Evolutionary conservation across 306 rosid genomes (phyloP), one percentile per base, ranked within the genome.

Genomic region (Quercus rubra): DNA sequence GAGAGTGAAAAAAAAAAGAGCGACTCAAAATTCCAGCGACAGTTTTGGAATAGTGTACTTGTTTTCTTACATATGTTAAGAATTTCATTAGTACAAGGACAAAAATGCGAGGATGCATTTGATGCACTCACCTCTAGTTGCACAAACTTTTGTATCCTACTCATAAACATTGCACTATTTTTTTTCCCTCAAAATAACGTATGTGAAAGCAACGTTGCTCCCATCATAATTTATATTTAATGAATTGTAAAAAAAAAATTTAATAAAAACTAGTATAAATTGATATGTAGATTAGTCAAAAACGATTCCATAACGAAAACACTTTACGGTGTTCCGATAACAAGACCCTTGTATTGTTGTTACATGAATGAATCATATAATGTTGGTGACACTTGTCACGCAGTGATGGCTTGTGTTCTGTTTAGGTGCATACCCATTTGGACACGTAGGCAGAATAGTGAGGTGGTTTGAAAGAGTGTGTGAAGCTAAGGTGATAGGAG

Each of bases 31-130:
- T 49, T 49, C 54, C 17, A 56, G n/a, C 3, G 74, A 71, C 71
- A 72, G 74, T 10, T 82, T 46, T 55, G 74, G 58, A 68, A 73
- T 35, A 70, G 72, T 6, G 81, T 55, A 54, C 56, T 71, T 70
- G 69, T 46, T 79, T 62, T 82, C 84, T 57, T 67, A 74, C 85
- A 64, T 57, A 74, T 79, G 83, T 64, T 80, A 81, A 43, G 52
- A 13, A 71, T 69, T 46, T 46, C 6, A 79, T 58, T 49, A 51
- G 77, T 5, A 27, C 8, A 31, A 75, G 54, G 46, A 67, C 51
- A 58, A 30, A 38, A 55, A 4, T 25, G 17, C 25, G 31, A 8
- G 30, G 12, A 73, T 10, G 54, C n/a, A 19, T 59, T 9, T 69
- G 73, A 68, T 83, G 64, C 9, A 0, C 0, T 8, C 57, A 49